Evolutionary conservation across 306 rosid genomes (phyloP).

Genomic region (Citrullus amarus): DNA sequence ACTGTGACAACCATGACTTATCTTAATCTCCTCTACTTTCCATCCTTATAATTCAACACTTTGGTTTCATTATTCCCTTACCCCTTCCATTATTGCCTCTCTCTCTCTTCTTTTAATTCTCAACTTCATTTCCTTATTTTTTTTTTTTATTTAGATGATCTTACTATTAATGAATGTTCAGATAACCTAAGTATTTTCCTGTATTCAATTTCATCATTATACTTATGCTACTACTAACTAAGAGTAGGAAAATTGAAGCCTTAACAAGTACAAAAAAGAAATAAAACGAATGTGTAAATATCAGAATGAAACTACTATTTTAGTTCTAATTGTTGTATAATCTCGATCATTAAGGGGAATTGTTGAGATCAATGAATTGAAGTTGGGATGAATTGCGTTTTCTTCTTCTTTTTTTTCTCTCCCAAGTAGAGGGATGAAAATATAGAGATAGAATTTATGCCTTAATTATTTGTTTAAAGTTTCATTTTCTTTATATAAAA

Average conservation of each 20-base stretch:
- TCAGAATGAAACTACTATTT: neutral
- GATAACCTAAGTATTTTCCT: neutral
- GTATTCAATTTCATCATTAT: neutral
- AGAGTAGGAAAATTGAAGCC: neutral
- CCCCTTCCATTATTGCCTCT: neutral
- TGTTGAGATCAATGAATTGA: neutral
- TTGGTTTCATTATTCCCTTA: neutral
- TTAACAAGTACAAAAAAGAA: neutral
- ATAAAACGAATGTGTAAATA: too few species aligned
- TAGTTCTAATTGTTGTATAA: neutral
- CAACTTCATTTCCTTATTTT: neutral
- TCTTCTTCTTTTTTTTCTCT: too few species aligned
- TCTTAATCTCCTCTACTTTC: neutral
- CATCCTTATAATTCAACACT: neutral
- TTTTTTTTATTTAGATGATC: neutral
- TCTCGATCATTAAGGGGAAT: too few species aligned
- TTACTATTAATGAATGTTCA: neutral
- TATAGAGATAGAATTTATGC: neutral
- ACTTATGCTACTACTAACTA: neutral
- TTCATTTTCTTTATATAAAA: neutral
- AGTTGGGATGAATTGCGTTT: neutral
- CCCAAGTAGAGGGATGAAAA: neutral
- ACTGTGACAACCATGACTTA: conserved; percentile 3
- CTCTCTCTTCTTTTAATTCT: neutral
- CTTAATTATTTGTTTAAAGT: neutral